Base-by-base conservation (phyloP, 768 basidiomycete species). In the Coprinopsis cinerea region DNA sequence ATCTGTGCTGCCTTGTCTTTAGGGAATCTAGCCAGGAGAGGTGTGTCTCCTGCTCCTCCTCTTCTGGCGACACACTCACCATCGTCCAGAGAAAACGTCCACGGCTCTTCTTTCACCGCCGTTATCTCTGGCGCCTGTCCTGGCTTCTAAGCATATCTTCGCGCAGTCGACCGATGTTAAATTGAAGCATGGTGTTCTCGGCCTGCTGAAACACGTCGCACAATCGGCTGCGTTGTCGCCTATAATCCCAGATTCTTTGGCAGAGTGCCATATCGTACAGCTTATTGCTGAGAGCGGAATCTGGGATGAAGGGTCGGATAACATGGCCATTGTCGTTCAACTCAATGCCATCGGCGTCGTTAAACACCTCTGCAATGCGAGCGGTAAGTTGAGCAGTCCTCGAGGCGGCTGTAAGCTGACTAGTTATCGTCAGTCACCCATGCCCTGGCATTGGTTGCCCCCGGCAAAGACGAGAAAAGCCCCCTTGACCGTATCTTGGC, bases 151-250 rank as follows among this genome's bases (percentile, higher is more conserved):
- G 15, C 66, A 69, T 48, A 65, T 83, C n/a, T 73, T 90, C 34
- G 73, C 74, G 10, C 68, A 74, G 14, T 61, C 66, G 32, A 73
- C 76, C 7, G 86, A 91, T 60, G 73, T 90, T 61, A 89, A 92
- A 63, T 72, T 94, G 53, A 91, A 94, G 63, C 93, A 97, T 59
- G 92, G 89, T 14, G 79, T 89, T 49, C 72, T 95, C 22, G 91
- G 91, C 23, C 70, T 98, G 30, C 73, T 97, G 35, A 89, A 92
- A 62, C 88, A 97, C 61, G 72, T 99, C 1, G 81, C 91, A 2
- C 85, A 86, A 61, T 73, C 83, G 30, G 73, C 78, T 18, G 65
- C 74, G n/a, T 76, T 78, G 37, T 77, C 84, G 28, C 62, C 73
- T 24, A 57, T 65, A 1, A 88, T 91, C 52, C 81, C 83, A 25